Conservation (phyloP, 228 moss, liverwort and hornwort genomes). For the Sphagnum fallax region DNA sequence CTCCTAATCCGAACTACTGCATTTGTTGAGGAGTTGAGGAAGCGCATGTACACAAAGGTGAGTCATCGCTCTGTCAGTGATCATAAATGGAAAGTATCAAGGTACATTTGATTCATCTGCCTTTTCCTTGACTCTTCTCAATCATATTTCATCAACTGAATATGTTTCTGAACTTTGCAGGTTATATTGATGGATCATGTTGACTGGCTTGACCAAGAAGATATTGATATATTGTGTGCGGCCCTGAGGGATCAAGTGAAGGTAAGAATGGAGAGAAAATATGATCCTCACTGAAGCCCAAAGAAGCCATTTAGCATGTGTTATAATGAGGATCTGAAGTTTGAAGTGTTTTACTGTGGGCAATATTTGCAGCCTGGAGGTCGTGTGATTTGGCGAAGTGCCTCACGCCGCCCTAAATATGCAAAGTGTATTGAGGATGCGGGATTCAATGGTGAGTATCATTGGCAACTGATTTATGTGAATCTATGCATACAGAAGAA, state of each 20-base stretch:
- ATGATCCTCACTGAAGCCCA: no score
- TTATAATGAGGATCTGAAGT: no score
- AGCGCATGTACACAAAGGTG: slow-evolving; percentile 87
- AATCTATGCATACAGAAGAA: background rate
- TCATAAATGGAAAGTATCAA: no score
- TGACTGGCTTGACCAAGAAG: slow-evolving; percentile 88
- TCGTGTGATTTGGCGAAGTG: slow-evolving; percentile 98
- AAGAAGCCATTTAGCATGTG: no score
- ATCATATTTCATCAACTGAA: no score
- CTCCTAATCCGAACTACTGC: slow-evolving; percentile 88
- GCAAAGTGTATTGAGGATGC: slow-evolving; percentile 72
- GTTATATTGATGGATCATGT: slow-evolving; percentile 99
- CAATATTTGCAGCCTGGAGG: slow-evolving; percentile 63
- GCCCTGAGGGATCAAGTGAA: slow-evolving; percentile 77
- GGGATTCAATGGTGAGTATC: slow-evolving; percentile 71
- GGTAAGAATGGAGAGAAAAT: slow-evolving; percentile 23
- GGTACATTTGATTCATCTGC: no score
- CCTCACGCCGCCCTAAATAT: slow-evolving; percentile 81
- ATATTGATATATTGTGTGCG: slow-evolving; percentile 75
- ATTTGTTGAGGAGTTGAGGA: slow-evolving; percentile 85
- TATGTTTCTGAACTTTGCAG: slow-evolving; percentile 17
- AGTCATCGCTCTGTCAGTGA: background rate
- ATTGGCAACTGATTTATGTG: no score
- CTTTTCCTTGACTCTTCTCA: no score
- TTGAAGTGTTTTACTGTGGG: no score